Percentiles rank a stretch among this genome's conserved stretches.
phyloP scores from a whole-genome alignment of 768 basidiomycete genomes.

The Pisolithus microcarpus region DNA sequence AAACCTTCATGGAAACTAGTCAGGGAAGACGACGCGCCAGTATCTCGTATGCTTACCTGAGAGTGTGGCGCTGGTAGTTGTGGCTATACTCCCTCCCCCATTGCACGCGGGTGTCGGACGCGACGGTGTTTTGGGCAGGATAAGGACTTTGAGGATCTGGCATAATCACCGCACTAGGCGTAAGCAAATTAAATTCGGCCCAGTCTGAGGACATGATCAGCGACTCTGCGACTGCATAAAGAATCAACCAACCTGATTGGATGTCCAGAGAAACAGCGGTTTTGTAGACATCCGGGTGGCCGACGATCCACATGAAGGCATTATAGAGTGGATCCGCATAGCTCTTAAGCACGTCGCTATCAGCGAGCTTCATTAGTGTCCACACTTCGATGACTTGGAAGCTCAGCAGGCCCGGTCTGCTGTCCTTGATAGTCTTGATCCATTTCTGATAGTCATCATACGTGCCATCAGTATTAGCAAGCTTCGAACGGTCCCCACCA shows the following conservation, averaged over 20 bases:
- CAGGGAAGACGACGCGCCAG: background rate
- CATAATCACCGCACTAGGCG: background rate
- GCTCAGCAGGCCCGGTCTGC: background rate
- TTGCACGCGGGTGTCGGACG: background rate
- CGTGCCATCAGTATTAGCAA: background rate
- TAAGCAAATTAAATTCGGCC: background rate
- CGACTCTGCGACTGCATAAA: background rate
- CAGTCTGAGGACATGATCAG: background rate
- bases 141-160: background rate
- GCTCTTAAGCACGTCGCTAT: background rate
- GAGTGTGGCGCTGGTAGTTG: background rate
- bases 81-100: background rate
- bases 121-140: background rate
- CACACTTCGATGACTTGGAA: conserved; percentile 6
- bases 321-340: background rate
- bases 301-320: background rate
- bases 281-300: background rate
- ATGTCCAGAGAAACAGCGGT: background rate
- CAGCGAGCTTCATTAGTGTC: conserved; percentile 1
- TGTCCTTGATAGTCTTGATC: background rate
- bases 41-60: background rate
- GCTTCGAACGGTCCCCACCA: conserved; percentile 3
- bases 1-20: background rate
- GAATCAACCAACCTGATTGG: background rate
- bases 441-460: conserved; percentile 1